Percentiles rank a stretch among this genome's conserved stretches.
These are phyloP conservation scores for Hypoxylon trugodes DNA, from an alignment of 495 filamentous ascomycete genomes.

Conservation along the genomic window DNA sequence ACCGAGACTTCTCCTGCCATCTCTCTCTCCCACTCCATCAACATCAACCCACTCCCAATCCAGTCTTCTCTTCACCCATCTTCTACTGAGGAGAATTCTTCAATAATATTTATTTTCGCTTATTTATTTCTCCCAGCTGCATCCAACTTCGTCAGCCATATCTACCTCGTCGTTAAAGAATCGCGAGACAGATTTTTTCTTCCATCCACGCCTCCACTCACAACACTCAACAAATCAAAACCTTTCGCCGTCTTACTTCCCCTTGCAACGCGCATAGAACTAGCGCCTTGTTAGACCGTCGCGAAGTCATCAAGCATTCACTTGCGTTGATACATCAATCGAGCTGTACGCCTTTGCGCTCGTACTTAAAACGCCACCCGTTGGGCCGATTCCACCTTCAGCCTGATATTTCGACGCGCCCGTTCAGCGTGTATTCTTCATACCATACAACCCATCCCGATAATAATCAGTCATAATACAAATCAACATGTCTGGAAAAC, in stretches of 20 bases:
- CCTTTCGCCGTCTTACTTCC: conserved; percentile 4
- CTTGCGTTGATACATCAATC: neutral
- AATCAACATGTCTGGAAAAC: conserved; percentile 85
- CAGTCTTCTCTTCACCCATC: conserved; percentile 25
- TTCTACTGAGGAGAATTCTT: conserved; percentile 10
- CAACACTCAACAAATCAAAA: neutral
- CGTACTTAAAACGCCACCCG: conserved; percentile 9
- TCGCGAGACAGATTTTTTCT: conserved; percentile 16
- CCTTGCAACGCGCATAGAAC: neutral
- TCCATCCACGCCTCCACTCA: neutral
- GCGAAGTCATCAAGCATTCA: conserved; percentile 3
- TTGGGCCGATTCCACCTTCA: conserved; percentile 14
- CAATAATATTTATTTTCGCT: conserved; percentile 17
- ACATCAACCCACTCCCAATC: conserved; percentile 25
- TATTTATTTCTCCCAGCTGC: conserved; percentile 44
- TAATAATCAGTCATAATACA: conserved; percentile 33
- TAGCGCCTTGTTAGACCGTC: neutral
- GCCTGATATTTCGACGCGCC: conserved; percentile 32
- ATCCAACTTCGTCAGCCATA: conserved; percentile 56
- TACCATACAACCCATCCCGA: conserved; percentile 18
- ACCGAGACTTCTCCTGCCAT: conserved; percentile 13
- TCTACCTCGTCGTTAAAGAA: conserved; percentile 25
- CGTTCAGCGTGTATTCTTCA: conserved; percentile 22
- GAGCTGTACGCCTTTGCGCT: conserved; percentile 8
- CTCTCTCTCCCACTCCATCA: conserved; percentile 32